phyloP scores from a whole-genome alignment of 2,329 filamentous ascomycete species.

The Pyrenochaeta sp. region DNA sequence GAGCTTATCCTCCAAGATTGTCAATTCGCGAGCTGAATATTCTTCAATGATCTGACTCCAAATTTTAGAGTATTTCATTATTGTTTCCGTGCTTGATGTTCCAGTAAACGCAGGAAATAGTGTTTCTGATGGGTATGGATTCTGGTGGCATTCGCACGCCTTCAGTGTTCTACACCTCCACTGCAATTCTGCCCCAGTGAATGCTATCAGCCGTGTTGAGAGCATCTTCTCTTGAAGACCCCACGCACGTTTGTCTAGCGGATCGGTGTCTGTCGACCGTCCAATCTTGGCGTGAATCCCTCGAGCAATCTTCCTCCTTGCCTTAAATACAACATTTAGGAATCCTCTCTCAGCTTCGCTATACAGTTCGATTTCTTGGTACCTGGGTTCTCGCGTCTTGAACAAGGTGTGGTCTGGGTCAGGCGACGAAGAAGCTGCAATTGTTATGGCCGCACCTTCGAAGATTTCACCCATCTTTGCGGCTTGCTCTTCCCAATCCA shows the following conservation, averaged over 20 bases:
- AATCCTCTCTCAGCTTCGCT: neutral
- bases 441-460: constrained; percentile 3
- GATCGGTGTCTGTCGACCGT: neutral
- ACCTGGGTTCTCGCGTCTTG: neutral
- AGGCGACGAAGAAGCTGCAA: constrained; percentile 6
- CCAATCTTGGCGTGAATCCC: constrained; percentile 7
- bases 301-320: constrained; percentile 5
- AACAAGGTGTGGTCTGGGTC: constrained; percentile 2
- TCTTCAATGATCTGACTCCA: constrained; percentile 6
- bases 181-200: constrained; percentile 8
- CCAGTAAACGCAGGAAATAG: neutral
- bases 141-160: constrained; percentile 6
- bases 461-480: constrained; percentile 7
- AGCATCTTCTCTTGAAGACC: constrained; percentile 7
- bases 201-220: constrained; percentile 5
- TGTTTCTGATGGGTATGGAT: neutral
- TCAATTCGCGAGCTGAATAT: neutral
- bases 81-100: neutral
- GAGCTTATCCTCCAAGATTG: neutral
- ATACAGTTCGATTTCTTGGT: constrained; percentile 2
- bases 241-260: constrained; percentile 6
- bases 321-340: constrained; percentile 1
- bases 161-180: constrained; percentile 7
- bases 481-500: constrained; percentile 6
- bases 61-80: neutral